These are phyloP conservation scores for Cutaneotrichosporon daszewskae DNA, from an alignment of 1,284 basidiomycete species.

Conservation along the genomic window DNA sequence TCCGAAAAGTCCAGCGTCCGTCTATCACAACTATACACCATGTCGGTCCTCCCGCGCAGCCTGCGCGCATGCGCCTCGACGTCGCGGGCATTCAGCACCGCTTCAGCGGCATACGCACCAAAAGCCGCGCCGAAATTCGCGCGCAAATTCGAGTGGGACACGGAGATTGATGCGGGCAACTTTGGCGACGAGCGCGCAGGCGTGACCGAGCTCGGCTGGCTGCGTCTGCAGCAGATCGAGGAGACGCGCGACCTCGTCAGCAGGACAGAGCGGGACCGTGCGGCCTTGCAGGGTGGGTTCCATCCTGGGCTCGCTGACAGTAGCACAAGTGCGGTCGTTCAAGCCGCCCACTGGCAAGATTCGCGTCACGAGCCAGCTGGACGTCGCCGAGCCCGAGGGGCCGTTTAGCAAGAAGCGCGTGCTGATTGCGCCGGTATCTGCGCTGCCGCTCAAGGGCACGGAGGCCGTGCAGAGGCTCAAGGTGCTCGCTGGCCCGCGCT, in stretches of 20 bases:
- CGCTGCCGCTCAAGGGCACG: slow-evolving; percentile 59
- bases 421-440: slow-evolving; percentile 64
- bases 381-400: slow-evolving; percentile 63
- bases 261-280: slow-evolving; percentile 76
- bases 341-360: slow-evolving; percentile 57
- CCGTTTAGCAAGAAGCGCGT: slow-evolving; percentile 62
- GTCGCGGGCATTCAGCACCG: too few species aligned
- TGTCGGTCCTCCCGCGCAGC: too few species aligned
- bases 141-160: too few species aligned
- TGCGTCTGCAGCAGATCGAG: slow-evolving; percentile 63
- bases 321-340: slow-evolving; percentile 72
- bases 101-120: too few species aligned
- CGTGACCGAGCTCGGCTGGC: slow-evolving; percentile 61
- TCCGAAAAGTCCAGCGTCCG: too few species aligned
- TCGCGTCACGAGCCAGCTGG: slow-evolving; percentile 67
- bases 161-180: background rate
- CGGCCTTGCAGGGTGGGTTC: slow-evolving; percentile 67
- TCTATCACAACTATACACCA: too few species aligned
- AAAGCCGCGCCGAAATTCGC: too few species aligned
- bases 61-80: background rate
- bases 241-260: slow-evolving; percentile 66
- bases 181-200: background rate
- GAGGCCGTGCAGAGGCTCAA: slow-evolving; percentile 70
- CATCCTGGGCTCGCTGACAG: slow-evolving; percentile 7
- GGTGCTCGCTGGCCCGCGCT: slow-evolving; percentile 72